These are phyloP conservation scores for Cicer judaicum DNA, from an alignment of 306 rosid species.

Conservation along the genomic window DNA sequence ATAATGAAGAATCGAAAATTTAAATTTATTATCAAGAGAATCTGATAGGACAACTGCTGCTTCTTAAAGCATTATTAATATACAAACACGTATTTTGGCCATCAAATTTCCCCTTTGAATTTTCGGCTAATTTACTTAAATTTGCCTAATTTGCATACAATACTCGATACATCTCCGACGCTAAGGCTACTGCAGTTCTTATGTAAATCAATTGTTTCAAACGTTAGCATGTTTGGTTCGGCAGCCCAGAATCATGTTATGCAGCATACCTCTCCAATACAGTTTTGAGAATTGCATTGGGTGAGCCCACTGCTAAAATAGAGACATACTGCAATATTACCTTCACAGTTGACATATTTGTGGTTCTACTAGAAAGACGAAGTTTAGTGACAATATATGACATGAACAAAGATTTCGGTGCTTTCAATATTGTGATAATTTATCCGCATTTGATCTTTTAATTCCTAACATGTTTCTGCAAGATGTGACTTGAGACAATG, in stretches of 20 bases:
- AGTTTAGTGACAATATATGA: background rate
- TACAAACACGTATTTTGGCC: conserved; percentile 17
- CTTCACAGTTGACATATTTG: background rate
- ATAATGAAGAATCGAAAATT: conserved; percentile 3
- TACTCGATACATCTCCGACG: conserved; percentile 9
- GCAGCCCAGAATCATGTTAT: conserved; percentile 20
- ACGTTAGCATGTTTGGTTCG: conserved; percentile 9
- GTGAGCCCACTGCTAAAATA: background rate
- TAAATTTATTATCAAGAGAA: conserved; percentile 25
- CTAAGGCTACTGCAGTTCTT: background rate
- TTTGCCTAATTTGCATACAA: conserved; percentile 14
- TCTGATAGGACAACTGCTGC: background rate
- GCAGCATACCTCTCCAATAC: conserved; percentile 10
- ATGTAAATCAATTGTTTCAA: conserved; percentile 12
- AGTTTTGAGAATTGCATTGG: conserved; percentile 23
- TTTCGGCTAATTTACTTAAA: conserved; percentile 11
- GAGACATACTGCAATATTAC: background rate
- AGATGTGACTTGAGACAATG: conserved; percentile 7
- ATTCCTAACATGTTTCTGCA: conserved; percentile 8
- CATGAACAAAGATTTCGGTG: background rate
- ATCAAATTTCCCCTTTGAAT: conserved; percentile 20
- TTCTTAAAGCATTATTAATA: conserved; percentile 14
- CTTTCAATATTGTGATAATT: background rate
- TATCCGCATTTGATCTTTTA: background rate
- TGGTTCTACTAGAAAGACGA: conserved; percentile 8